Conservation (phyloP, 768 basidiomycete genomes). For the Postia placenta region DNA sequence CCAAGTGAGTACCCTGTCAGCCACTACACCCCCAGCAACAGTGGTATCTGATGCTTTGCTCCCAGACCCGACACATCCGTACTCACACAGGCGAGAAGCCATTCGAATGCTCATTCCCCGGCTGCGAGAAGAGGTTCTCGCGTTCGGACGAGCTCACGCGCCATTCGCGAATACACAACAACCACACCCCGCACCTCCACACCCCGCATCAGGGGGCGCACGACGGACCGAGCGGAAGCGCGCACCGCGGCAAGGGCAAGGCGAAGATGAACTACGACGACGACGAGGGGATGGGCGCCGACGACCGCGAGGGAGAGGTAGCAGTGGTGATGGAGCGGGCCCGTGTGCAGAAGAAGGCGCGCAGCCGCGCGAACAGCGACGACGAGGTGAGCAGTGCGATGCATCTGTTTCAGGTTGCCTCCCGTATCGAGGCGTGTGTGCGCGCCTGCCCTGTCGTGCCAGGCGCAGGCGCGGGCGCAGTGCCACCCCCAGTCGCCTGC, state of each 20-base stretch:
- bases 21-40: slow-evolving; percentile 12
- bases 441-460: background rate
- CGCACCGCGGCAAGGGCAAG: slow-evolving; percentile 22
- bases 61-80: slow-evolving; percentile 91
- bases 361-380: slow-evolving; percentile 73
- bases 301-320: slow-evolving; percentile 3
- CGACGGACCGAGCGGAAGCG: slow-evolving; percentile 6
- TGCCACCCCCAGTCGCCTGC: no score
- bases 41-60: background rate
- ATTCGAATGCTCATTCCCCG: slow-evolving; percentile 83
- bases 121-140: slow-evolving; percentile 98
- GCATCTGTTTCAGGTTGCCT: no score
- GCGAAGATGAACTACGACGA: slow-evolving; percentile 22
- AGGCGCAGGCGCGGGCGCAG: no score
- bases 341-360: slow-evolving; percentile 68
- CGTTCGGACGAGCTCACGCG: slow-evolving; percentile 98
- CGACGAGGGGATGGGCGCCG: slow-evolving; percentile 10
- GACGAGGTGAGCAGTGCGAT: slow-evolving; percentile 67
- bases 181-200: slow-evolving; percentile 30
- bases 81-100: slow-evolving; percentile 99
- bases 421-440: background rate
- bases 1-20: slow-evolving; percentile 50
- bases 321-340: slow-evolving; percentile 4
- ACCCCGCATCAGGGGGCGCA: slow-evolving; percentile 7
- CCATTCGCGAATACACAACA: slow-evolving; percentile 89